Conservation (phyloP, 148 eudicot genomes). For the Talinum fruticosum region DNA sequence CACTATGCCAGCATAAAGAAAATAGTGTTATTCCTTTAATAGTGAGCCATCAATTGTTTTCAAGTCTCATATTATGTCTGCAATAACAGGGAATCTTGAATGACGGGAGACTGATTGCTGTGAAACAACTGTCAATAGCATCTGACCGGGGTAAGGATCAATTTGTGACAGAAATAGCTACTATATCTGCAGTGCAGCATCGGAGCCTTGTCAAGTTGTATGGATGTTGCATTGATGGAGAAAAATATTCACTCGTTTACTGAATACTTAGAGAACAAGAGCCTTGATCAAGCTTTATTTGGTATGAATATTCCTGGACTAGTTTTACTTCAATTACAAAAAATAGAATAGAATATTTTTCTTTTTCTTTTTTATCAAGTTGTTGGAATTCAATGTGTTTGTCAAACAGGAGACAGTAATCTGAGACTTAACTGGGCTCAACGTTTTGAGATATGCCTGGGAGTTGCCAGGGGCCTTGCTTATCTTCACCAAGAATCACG, state of each 20-base stretch:
- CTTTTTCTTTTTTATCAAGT: too few species aligned
- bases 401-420: slow-evolving; percentile 36
- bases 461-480: slow-evolving; percentile 79
- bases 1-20: too few species aligned
- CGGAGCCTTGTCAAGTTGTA: slow-evolving; percentile 78
- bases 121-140: slow-evolving; percentile 73
- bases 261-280: slow-evolving; percentile 81
- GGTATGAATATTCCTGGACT: slow-evolving; percentile 51
- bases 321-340: too few species aligned
- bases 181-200: slow-evolving; percentile 83
- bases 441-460: slow-evolving; percentile 76
- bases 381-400: too few species aligned
- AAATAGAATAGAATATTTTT: too few species aligned
- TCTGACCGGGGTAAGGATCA: slow-evolving; percentile 83
- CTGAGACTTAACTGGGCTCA: slow-evolving; percentile 58
- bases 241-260: slow-evolving; percentile 70
- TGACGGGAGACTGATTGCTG: slow-evolving; percentile 76
- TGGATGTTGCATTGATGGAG: slow-evolving; percentile 91
- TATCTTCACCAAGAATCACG: slow-evolving; percentile 88
- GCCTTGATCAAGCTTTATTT: slow-evolving; percentile 86
- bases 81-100: slow-evolving; percentile 56
- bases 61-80: neutral
- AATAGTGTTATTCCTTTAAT: too few species aligned
- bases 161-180: slow-evolving; percentile 81
- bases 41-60: too few species aligned